Percentiles rank a stretch among this genome's conserved stretches.
These are phyloP conservation scores for Chalara sp. DNA, from an alignment of 2,329 filamentous ascomycete genomes.

Conservation along the genomic window DNA sequence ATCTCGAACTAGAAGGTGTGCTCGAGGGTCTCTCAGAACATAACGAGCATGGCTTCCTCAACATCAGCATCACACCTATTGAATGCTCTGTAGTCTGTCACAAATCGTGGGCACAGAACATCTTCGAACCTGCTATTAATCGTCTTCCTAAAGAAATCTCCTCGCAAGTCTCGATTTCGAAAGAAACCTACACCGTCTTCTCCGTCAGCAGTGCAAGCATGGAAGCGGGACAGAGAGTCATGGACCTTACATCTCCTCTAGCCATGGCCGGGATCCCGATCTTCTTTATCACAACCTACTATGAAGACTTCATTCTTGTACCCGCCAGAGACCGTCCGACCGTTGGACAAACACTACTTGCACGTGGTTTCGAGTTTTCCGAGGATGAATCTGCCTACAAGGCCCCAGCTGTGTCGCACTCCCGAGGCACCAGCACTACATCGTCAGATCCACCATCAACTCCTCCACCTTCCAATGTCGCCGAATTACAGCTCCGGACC, in stretches of 20 bases:
- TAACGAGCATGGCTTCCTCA: slow-evolving; percentile 73
- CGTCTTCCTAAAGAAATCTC: slow-evolving; percentile 49
- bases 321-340: slow-evolving; percentile 66
- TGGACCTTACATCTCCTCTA: slow-evolving; percentile 85
- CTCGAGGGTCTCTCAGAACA: slow-evolving; percentile 43
- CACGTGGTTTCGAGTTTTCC: slow-evolving; percentile 78
- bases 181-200: slow-evolving; percentile 80
- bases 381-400: slow-evolving; percentile 63
- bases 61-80: slow-evolving; percentile 85
- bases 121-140: slow-evolving; percentile 68
- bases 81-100: slow-evolving; percentile 93
- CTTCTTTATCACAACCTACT: slow-evolving; percentile 98
- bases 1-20: slow-evolving; percentile 22
- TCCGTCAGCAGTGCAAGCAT: slow-evolving; percentile 85
- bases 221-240: slow-evolving; percentile 83
- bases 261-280: slow-evolving; percentile 91
- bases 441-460: slow-evolving; percentile 53
- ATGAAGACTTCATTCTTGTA: slow-evolving; percentile 93
- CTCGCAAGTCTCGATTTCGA: slow-evolving; percentile 61
- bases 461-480: slow-evolving; percentile 69
- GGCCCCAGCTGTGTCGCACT: slow-evolving; percentile 36
- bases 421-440: slow-evolving; percentile 31
- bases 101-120: slow-evolving; percentile 60
- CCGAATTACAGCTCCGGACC: slow-evolving; percentile 75
- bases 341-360: slow-evolving; percentile 70